Conservation (phyloP, 345 rosid species). For the Sisymbrium altissimum region DNA sequence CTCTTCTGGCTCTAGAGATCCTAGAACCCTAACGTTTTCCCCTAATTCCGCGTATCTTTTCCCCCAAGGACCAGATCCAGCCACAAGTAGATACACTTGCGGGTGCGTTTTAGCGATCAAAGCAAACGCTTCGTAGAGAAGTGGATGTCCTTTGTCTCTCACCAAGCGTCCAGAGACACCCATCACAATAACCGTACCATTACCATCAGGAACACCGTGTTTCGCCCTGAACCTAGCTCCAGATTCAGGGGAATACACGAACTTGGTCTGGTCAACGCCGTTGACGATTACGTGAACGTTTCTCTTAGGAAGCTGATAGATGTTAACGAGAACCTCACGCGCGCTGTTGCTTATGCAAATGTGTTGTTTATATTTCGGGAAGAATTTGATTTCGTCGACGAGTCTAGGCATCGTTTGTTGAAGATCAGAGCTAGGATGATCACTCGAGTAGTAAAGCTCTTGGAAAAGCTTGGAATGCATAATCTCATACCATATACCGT, state of each 20-base stretch:
- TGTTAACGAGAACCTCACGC: constrained; percentile 52
- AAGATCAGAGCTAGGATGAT: constrained; percentile 36
- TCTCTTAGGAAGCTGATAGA: constrained; percentile 52
- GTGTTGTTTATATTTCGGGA: constrained; percentile 58
- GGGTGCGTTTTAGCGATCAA: constrained; percentile 37
- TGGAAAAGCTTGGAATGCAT: constrained; percentile 67
- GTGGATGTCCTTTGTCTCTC: constrained; percentile 75
- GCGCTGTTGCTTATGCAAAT: constrained; percentile 66
- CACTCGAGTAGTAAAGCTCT: constrained; percentile 42
- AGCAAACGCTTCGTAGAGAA: constrained; percentile 56
- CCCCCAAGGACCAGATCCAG: constrained; percentile 79
- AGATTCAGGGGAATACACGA: constrained; percentile 33
- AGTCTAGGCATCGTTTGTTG: constrained; percentile 60
- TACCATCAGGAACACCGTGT: constrained; percentile 41
- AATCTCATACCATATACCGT: constrained; percentile 72
- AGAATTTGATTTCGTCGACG: constrained; percentile 55
- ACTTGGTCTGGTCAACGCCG: constrained; percentile 62
- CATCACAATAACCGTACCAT: constrained; percentile 40
- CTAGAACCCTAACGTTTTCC: constrained; percentile 50
- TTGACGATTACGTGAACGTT: constrained; percentile 70
- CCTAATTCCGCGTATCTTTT: constrained; percentile 58
- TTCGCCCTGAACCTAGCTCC: constrained; percentile 43
- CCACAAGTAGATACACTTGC: constrained; percentile 47
- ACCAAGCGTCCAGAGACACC: constrained; percentile 78
- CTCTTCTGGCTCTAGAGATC: constrained; percentile 46